Base-by-base conservation (phyloP, 108 stramenopile genomes). In the Pseudonitzschia multistriata region DNA sequence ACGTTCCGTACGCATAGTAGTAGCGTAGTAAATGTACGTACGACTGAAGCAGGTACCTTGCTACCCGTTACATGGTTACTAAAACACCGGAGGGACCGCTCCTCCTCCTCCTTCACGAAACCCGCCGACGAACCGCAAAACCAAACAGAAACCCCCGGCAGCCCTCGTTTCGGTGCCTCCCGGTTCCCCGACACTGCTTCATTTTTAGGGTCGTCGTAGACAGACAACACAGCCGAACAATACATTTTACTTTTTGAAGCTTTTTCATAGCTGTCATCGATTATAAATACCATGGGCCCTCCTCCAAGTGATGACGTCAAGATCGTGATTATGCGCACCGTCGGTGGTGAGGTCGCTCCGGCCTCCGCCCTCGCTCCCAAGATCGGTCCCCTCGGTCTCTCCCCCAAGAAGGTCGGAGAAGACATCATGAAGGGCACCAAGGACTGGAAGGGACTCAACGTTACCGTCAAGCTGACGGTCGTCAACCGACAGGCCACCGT, bases 371-470 rank as follows among this genome's bases (percentile, higher is more conserved):
- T 99, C 68, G 99, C 99, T 39, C 99, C 99, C 83, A 99, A 99
- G 90, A 94, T 99, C 56, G 99, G 99, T 83, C 98, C 99, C 62
- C 98, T 99, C 37, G 99, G 99, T 83, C 82, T 99, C 47, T 98
- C 98, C 65, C 99, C 99, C 79, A 99, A 99, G 91, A 99, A 99
- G 85, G 96, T 99, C 49, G 99, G 99, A 68, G 99, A 99, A 80
- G 99, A 99, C 87, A 99, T 99, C 88, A 92, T 96, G 84, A 98
- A 97, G 88, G 97, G 96, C 72, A 99, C 99, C 76, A 93, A 92
- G 97, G 99, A 99, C 89, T 99, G 99, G 99, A 99, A 99, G 88
- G 99, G 99, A 42, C 83, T 99, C 36, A 97, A 90, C 63, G 98
- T 99, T 47, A 99, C 96, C 35, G 99, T 99, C 77, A 99, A 98